A percentile compares a stretch with the other conserved stretches of the same genome.
These are phyloP conservation scores for Paraphaeosphaeria minitans DNA, from an alignment of 2,329 filamentous ascomycete genomes.

Conservation along the genomic window DNA sequence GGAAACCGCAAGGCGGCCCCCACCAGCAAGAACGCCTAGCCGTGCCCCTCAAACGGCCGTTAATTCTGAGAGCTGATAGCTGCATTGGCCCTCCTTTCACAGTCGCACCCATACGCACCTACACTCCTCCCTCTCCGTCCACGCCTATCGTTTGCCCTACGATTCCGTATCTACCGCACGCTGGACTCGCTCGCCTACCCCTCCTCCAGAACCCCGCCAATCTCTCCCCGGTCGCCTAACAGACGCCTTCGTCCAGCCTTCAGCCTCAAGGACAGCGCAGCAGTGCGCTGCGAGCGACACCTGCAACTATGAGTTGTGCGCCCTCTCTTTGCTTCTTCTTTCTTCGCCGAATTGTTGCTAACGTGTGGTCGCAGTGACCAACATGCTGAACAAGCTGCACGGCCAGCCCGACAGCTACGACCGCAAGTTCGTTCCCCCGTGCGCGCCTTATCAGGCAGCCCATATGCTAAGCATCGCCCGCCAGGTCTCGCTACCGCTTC, in stretches of 20 bases:
- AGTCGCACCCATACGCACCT: conserved; percentile 1
- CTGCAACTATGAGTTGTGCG: conserved; percentile 44
- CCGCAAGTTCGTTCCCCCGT: conserved; percentile 74
- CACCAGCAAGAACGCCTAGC: conserved; percentile 12
- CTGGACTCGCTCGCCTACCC: conserved; percentile 31
- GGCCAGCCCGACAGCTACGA: conserved; percentile 98
- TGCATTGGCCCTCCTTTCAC: conserved; percentile 3
- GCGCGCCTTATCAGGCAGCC: conserved; percentile 25
- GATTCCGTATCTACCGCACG: conserved; percentile 23
- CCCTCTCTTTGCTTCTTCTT: conserved; percentile 15
- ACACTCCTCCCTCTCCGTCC: neutral
- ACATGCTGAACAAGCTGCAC: conserved; percentile 93
- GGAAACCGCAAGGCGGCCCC: conserved; percentile 9
- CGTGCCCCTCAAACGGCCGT: conserved; percentile 2
- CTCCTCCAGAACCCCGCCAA: conserved; percentile 35
- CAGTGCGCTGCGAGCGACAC: conserved; percentile 33
- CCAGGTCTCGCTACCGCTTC: conserved; percentile 84
- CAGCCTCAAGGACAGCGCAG: conserved; percentile 38
- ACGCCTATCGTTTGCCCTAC: conserved; percentile 9
- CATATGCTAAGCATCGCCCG: conserved; percentile 35
- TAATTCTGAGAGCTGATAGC: conserved; percentile 8
- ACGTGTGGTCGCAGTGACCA: conserved; percentile 65
- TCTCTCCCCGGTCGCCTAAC: conserved; percentile 32
- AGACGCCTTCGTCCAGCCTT: conserved; percentile 36
- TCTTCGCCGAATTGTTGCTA: conserved; percentile 20